Evolutionary conservation across 2,329 filamentous ascomycete species (phyloP).

Genomic region (Hirsutella thompsonii): DNA sequence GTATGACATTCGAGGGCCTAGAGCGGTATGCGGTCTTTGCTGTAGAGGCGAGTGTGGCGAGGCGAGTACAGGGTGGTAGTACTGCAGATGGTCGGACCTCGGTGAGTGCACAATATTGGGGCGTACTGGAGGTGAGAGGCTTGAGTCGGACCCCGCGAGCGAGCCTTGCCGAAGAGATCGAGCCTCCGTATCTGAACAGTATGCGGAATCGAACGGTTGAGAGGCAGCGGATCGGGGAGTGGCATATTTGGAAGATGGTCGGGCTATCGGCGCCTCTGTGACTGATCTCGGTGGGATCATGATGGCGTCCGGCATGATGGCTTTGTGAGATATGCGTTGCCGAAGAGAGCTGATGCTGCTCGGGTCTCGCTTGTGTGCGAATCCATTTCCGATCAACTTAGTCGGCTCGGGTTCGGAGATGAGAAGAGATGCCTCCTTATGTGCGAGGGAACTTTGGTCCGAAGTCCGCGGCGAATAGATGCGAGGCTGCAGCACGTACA

Average conservation of each 20-base stretch:
- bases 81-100: constrained; percentile 29
- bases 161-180: constrained; percentile 17
- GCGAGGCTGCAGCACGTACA: constrained; percentile 43
- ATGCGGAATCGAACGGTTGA: constrained; percentile 30
- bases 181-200: constrained; percentile 33
- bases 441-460: not conserved
- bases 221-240: constrained; percentile 17
- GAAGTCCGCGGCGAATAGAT: constrained; percentile 36
- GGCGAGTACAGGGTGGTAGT: constrained; percentile 48
- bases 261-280: constrained; percentile 8
- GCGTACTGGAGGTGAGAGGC: constrained; percentile 12
- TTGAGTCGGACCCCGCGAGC: constrained; percentile 20
- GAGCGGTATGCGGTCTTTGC: constrained; percentile 43
- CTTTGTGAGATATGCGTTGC: constrained; percentile 41
- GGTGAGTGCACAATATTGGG: constrained; percentile 18
- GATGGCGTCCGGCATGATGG: constrained; percentile 37
- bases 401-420: constrained; percentile 1
- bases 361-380: not conserved
- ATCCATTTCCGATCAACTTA: not conserved
- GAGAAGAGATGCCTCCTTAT: not conserved
- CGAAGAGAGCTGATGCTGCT: constrained; percentile 30
- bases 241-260: constrained; percentile 18
- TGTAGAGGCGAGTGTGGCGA: constrained; percentile 52
- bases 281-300: constrained; percentile 31
- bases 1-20: constrained; percentile 14